Conservation (phyloP, 495 filamentous ascomycete genomes). For the Glonium stellatum region DNA sequence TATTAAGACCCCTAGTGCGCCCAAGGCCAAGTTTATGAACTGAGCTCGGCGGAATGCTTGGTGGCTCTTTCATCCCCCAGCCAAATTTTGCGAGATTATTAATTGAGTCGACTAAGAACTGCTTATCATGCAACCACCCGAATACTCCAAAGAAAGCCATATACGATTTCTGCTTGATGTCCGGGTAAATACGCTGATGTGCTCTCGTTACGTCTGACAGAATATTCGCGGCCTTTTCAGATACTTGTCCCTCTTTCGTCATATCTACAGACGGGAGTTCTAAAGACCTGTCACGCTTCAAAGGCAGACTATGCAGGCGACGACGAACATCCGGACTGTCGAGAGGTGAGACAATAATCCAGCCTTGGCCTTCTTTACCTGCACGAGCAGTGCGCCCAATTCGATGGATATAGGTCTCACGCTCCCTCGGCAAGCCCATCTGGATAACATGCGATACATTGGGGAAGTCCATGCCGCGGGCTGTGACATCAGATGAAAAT, state of each 20-base stretch:
- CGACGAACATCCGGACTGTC: slow-evolving; percentile 48
- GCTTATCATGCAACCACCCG: slow-evolving; percentile 3
- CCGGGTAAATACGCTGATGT: slow-evolving; percentile 34
- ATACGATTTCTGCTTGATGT: slow-evolving; percentile 22
- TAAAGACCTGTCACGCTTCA: slow-evolving; percentile 53
- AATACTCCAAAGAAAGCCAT: slow-evolving; percentile 2
- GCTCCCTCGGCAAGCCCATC: slow-evolving; percentile 59
- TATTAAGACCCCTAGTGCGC: background rate
- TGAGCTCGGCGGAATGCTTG: background rate
- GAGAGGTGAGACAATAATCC: slow-evolving; percentile 57
- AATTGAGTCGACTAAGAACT: slow-evolving; percentile 6
- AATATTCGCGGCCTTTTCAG: slow-evolving; percentile 34
- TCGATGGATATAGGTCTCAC: slow-evolving; percentile 84
- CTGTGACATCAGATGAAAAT: slow-evolving; percentile 88
- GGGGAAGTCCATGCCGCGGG: slow-evolving; percentile 95
- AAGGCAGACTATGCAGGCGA: slow-evolving; percentile 56
- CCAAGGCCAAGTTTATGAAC: background rate
- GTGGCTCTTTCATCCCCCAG: slow-evolving; percentile 11
- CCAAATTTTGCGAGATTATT: slow-evolving; percentile 1
- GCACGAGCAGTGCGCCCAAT: slow-evolving; percentile 69
- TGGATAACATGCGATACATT: slow-evolving; percentile 89
- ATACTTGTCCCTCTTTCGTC: slow-evolving; percentile 38
- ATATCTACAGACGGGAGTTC: slow-evolving; percentile 48
- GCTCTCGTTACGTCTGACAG: slow-evolving; percentile 38
- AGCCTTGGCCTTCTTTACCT: slow-evolving; percentile 72